Percentiles rank a stretch among this genome's conserved stretches.
phyloP scores from a whole-genome alignment of 257 asterid genomes.

The Knoxia roxburghii region DNA sequence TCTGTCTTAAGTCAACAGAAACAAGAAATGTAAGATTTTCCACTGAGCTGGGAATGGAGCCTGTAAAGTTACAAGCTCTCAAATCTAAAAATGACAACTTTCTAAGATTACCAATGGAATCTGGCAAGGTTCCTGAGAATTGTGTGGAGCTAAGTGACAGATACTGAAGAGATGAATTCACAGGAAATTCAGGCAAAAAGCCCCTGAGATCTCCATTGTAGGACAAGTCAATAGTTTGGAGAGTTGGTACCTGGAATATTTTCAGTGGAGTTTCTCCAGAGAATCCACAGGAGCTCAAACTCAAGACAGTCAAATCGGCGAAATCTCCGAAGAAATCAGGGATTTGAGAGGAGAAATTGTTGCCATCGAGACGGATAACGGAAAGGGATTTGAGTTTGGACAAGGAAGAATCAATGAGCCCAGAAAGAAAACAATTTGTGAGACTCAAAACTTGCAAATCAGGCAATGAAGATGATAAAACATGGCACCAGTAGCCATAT shows the following conservation, averaged over 20 bases:
- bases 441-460: slow-evolving; percentile 30
- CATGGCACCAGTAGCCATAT: slow-evolving; percentile 17
- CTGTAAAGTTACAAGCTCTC: slow-evolving; percentile 34
- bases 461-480: slow-evolving; percentile 32
- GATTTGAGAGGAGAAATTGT: slow-evolving; percentile 31
- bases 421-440: slow-evolving; percentile 21
- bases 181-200: slow-evolving; percentile 47
- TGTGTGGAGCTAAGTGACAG: slow-evolving; percentile 32
- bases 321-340: slow-evolving; percentile 41
- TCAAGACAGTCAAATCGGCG: slow-evolving; percentile 28
- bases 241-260: slow-evolving; percentile 38
- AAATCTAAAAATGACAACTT: slow-evolving; percentile 36
- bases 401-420: slow-evolving; percentile 30
- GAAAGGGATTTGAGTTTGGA: slow-evolving; percentile 35
- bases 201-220: slow-evolving; percentile 46
- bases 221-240: slow-evolving; percentile 34
- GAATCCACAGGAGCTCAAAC: slow-evolving; percentile 29
- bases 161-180: slow-evolving; percentile 34
- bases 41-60: slow-evolving; percentile 47
- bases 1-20: slow-evolving; percentile 31
- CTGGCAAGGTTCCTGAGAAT: slow-evolving; percentile 44
- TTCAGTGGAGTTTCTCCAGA: slow-evolving; percentile 36
- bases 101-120: slow-evolving; percentile 40
- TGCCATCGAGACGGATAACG: slow-evolving; percentile 35
- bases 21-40: slow-evolving; percentile 36